Conservation (phyloP, 495 filamentous ascomycete species). For the Aspergillus wentii region DNA sequence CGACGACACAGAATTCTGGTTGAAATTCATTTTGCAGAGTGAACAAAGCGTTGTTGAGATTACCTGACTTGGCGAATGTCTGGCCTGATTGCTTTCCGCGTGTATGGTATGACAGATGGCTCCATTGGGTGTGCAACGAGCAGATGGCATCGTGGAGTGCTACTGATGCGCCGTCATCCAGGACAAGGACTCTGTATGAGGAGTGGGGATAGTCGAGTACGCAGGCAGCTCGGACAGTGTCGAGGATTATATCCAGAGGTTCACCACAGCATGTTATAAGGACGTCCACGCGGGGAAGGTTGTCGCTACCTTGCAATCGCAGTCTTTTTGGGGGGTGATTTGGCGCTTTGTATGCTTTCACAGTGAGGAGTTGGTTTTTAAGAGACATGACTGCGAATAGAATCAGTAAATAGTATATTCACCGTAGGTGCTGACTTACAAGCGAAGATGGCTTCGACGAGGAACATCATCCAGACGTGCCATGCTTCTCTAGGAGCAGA, state of each 20-base stretch:
- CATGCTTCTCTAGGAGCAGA: too few species aligned
- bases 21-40: conserved; percentile 32
- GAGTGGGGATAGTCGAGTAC: conserved; percentile 43
- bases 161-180: conserved; percentile 43
- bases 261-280: conserved; percentile 48
- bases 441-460: too few species aligned
- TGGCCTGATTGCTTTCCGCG: conserved; percentile 35
- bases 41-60: conserved; percentile 47
- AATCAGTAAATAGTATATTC: too few species aligned
- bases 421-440: too few species aligned
- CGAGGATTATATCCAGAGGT: conserved; percentile 43
- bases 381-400: too few species aligned
- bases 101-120: conserved; percentile 42
- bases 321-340: too few species aligned
- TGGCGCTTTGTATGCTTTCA: too few species aligned
- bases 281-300: conserved; percentile 40
- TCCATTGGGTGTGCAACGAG: conserved; percentile 19
- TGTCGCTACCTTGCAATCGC: too few species aligned
- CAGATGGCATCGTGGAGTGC: conserved; percentile 26
- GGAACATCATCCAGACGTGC: too few species aligned
- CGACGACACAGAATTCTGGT: conserved; percentile 32
- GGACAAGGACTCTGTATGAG: conserved; percentile 40
- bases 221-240: conserved; percentile 46
- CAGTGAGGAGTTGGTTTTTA: too few species aligned
- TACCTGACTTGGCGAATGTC: conserved; percentile 49